Conservation (phyloP, 139 green algal genomes). For the Prasinococcaceae sp. region DNA sequence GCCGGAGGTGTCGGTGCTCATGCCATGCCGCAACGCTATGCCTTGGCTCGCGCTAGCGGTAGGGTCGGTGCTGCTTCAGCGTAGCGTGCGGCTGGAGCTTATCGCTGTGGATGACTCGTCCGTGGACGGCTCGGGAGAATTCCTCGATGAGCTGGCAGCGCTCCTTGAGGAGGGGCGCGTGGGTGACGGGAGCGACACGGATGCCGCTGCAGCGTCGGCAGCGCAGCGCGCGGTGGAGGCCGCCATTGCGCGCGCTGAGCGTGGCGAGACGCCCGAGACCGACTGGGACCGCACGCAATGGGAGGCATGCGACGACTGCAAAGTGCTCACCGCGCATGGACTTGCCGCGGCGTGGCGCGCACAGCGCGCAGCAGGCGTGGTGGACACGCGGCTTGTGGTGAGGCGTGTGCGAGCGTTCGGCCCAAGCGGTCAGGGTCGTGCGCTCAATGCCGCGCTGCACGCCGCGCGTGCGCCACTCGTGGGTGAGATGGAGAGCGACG, state of each 20-base stretch:
- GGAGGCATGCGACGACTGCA: not conserved
- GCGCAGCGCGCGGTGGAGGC: too few relatives aligned
- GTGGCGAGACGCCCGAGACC: not conserved
- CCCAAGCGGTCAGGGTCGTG: constrained; percentile 8
- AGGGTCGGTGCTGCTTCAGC: constrained; percentile 1
- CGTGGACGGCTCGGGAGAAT: constrained; percentile 2
- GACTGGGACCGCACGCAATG: not conserved
- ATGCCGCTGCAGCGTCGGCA: too few relatives aligned
- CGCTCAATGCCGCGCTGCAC: constrained; percentile 7
- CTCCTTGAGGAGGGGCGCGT: not conserved
- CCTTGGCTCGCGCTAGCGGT: constrained; percentile 10
- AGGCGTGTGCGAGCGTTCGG: not conserved
- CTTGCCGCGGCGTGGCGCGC: not conserved
- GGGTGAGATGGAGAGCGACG: constrained; percentile 18
- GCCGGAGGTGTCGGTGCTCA: constrained; percentile 8
- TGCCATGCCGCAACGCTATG: constrained; percentile 14
- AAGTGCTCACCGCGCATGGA: not conserved
- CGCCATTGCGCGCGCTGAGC: too few relatives aligned
- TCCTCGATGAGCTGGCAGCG: not conserved
- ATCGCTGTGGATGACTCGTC: constrained; percentile 15
- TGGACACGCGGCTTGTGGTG: not conserved
- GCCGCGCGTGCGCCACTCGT: not conserved
- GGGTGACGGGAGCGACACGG: too few relatives aligned
- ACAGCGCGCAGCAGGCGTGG: not conserved
- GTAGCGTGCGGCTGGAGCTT: constrained; percentile 2